Evolutionary conservation across 192 early-diverging fungal species (phyloP).

Genomic region (Gamsiella multidivaricata): DNA sequence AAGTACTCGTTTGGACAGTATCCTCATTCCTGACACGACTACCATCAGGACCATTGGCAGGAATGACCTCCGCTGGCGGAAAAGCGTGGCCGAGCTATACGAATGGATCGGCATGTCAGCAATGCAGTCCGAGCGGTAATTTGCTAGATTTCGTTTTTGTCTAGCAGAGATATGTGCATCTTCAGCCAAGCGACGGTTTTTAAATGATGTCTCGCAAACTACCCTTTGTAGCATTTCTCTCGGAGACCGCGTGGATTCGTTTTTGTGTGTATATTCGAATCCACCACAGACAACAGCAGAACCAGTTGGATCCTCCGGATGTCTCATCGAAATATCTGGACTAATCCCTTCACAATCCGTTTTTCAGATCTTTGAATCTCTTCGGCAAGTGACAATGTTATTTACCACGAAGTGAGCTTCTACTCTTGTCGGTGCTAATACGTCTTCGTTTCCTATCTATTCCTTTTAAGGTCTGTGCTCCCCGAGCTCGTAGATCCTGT

Average conservation of each 20-base stretch:
- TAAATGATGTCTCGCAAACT: no score
- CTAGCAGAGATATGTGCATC: background rate
- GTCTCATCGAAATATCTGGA: slow-evolving; percentile 47
- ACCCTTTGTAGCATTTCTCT: slow-evolving; percentile 32
- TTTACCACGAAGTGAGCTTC: no score
- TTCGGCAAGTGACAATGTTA: slow-evolving; percentile 24
- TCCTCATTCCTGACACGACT: slow-evolving; percentile 47
- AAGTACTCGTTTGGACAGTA: slow-evolving; percentile 8
- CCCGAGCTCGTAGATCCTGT: background rate
- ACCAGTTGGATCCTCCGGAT: slow-evolving; percentile 14
- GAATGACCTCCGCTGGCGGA: slow-evolving; percentile 45
- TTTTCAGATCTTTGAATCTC: slow-evolving; percentile 25
- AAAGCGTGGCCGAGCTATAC: slow-evolving; percentile 42
- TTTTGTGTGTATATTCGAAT: slow-evolving; percentile 46
- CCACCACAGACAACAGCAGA: slow-evolving; percentile 29
- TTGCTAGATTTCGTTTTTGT: background rate
- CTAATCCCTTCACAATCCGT: slow-evolving; percentile 47
- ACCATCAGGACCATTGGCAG: slow-evolving; percentile 44
- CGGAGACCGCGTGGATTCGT: slow-evolving; percentile 53
- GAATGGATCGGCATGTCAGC: slow-evolving; percentile 59
- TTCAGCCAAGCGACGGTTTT: no score
- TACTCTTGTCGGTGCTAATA: no score
- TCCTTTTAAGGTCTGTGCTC: slow-evolving; percentile 13
- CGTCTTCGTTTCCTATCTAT: background rate
- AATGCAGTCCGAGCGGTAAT: slow-evolving; percentile 51